Base-by-base conservation (phyloP, 148 eudicot species). In the Simmondsia chinensis region DNA sequence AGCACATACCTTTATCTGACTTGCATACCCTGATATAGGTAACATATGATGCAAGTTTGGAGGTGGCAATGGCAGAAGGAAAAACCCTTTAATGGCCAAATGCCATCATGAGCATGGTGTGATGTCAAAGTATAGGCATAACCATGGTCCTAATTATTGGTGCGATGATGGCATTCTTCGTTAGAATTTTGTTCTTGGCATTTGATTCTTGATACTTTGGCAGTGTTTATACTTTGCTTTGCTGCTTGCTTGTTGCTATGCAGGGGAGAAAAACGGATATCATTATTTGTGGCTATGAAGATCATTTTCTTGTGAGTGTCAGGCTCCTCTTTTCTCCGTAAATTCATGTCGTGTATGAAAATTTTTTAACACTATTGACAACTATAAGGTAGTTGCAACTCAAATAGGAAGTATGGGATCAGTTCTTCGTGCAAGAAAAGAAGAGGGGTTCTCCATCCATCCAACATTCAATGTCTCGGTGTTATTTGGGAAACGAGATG, bases 381-480 rank as follows among this genome's bases (percentile, higher is more conserved):
- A 12, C 28, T 47, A 32, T 46, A 65, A 87, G 94, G 87, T 89
- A 7, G 57, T 89, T 15, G 87, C 78, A 11, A 89, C 93, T 54
- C 97, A 89, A 57, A 74, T 89, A 36, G 97, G 95, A 57, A 84
- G 84, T 36, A 73, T 89, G 93, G 97, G 97, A 34, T 84, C 97
- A 7, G 57, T 84, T 30, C 21, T 89, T 52, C 89, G 78, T 24
- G 95, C 95, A 39, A 77, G 76, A 60, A 84, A 84, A 60, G 97
- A 89, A 61, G 83, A 73, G 72, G 84, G 84, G 19, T 58, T 80
- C 56, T 35, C 76, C 41, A 52, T 59, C 16, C 47, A 66, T 15
- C 82, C 93, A 54, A 81, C 93, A 21, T 89, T 54, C 43, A 66
- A 29, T 20, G 84, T 84, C 6, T 65, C 75, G 32, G 91, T 81